Conservation (phyloP, 2,329 filamentous ascomycete genomes). For the Colletotrichum salicis region DNA sequence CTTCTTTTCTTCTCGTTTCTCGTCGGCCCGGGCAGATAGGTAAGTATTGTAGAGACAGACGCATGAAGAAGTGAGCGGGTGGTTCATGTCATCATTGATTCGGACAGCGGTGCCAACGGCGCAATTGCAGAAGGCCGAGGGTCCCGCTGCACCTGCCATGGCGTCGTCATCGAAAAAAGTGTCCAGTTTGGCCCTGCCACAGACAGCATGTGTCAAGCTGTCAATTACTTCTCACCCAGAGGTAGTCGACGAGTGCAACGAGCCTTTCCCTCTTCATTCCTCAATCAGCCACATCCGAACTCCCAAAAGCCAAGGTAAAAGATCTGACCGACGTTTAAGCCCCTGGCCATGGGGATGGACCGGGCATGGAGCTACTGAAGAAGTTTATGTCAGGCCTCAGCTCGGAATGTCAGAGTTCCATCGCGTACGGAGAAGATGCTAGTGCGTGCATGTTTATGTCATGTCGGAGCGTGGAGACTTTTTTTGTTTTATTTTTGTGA, state of each 20-base stretch:
- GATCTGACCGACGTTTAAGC: too few species aligned
- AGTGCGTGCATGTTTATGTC: not conserved
- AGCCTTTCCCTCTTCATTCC: not conserved
- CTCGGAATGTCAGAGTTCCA: not conserved
- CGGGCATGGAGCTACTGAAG: not conserved
- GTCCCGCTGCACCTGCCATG: constrained; percentile 11
- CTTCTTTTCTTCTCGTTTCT: not conserved
- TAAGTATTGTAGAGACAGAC: not conserved
- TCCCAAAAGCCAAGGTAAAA: not conserved
- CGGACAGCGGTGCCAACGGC: not conserved
- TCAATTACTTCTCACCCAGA: too few species aligned
- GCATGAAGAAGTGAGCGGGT: not conserved
- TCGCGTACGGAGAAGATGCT: too few species aligned
- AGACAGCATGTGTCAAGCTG: not conserved
- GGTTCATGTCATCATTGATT: constrained; percentile 6
- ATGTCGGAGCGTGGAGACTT: not conserved
- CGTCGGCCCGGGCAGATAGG: not conserved
- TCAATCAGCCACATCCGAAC: too few species aligned
- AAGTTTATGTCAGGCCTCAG: not conserved
- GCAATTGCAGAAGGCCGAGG: constrained; percentile 6
- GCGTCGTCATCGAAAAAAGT: constrained; percentile 28
- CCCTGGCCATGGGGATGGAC: not conserved
- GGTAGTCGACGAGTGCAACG: not conserved
- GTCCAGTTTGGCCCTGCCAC: not conserved
- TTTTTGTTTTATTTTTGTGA: not conserved